Evolutionary conservation across 352 stramenopile genomes (phyloP), one percentile per base, ranked within the genome.

Genomic region (Phytophthora syringae): DNA sequence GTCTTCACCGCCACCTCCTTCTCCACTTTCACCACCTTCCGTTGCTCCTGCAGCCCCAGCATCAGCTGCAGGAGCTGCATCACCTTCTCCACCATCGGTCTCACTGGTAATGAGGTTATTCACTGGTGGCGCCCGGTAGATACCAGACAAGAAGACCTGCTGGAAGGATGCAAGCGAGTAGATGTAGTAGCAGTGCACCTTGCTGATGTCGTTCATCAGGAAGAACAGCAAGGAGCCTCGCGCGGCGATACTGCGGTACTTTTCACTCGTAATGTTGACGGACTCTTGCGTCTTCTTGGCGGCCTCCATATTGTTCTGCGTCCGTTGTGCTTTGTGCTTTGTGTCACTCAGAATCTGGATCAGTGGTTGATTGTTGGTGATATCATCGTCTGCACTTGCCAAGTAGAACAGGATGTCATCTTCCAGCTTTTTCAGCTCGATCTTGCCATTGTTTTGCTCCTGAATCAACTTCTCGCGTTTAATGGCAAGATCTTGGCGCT

Each of bases 181-280:
- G 62, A 98, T 98, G 73, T 99, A 99, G 79, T 98, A 98, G 48
- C 91, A 97, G 60, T 99, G 95, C 18, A 99, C 93, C 76, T 99
- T 99, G 69, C 89, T 93, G 61, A 99, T 95, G 54, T 98, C 91
- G 72, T 98, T 98, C 94, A 99, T 98, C 27, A 98, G 70, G 86
- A 98, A 98, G 81, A 99, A 99, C 3, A 99, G 78, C 58, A 98
- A 66, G 6, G 93, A 97, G 10, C 92, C 93, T 44, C 96, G 83
- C 7, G 95, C 95, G 7, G 96, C 96, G 52, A 99, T 98, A 32
- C 89, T 91, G 9, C 96, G 88, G 64, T 98, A 98, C 69, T 98
- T 98, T 71, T 98, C 93, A 66, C 88, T 97, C 34, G 95, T 98
- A 48, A 97, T 74, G 39, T 96, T 94, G 40, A 98, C 97, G 7